Evolutionary conservation across 805 yeast genomes (phyloP).

Genomic region (Isabelozyma gotoi): DNA sequence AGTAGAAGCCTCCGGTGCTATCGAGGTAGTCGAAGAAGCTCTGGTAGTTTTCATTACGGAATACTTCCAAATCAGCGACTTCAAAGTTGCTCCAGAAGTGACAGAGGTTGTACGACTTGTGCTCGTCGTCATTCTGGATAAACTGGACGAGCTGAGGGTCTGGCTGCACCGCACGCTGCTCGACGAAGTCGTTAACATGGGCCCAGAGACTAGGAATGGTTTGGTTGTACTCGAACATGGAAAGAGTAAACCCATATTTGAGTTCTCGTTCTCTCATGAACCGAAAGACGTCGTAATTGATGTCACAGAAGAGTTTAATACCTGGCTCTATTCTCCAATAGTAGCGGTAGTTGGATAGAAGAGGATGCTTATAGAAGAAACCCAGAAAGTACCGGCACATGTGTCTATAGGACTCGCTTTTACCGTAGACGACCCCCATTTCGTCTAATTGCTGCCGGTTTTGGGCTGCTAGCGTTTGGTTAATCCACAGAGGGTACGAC

Average conservation of each 20-base stretch:
- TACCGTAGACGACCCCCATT: slow-evolving; percentile 54
- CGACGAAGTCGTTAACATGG: slow-evolving; percentile 48
- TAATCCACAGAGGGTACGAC: slow-evolving; percentile 69
- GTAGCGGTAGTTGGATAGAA: slow-evolving; percentile 59
- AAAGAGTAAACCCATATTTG: slow-evolving; percentile 65
- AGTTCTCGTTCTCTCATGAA: slow-evolving; percentile 55
- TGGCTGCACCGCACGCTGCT: slow-evolving; percentile 35
- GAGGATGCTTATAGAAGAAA: slow-evolving; percentile 62
- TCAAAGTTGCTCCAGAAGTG: slow-evolving; percentile 86
- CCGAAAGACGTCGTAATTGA: slow-evolving; percentile 61
- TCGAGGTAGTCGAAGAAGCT: slow-evolving; percentile 65
- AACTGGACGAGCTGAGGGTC: slow-evolving; percentile 10
- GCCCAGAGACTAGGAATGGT: slow-evolving; percentile 68
- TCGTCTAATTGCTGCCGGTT: slow-evolving; percentile 46
- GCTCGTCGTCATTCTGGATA: slow-evolving; percentile 13
- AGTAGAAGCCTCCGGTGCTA: slow-evolving; percentile 71
- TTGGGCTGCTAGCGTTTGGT: slow-evolving; percentile 27
- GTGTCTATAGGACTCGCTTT: slow-evolving; percentile 61
- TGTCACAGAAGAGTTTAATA: slow-evolving; percentile 58
- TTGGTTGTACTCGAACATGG: slow-evolving; percentile 59
- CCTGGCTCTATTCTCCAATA: slow-evolving; percentile 82
- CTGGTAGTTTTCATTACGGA: slow-evolving; percentile 57
- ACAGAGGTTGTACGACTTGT: slow-evolving; percentile 58
- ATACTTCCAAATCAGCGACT: slow-evolving; percentile 69
- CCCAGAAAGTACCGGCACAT: slow-evolving; percentile 58